Evolutionary conservation across 768 basidiomycete genomes (phyloP).

Genomic region (Termitomyces sp.): DNA sequence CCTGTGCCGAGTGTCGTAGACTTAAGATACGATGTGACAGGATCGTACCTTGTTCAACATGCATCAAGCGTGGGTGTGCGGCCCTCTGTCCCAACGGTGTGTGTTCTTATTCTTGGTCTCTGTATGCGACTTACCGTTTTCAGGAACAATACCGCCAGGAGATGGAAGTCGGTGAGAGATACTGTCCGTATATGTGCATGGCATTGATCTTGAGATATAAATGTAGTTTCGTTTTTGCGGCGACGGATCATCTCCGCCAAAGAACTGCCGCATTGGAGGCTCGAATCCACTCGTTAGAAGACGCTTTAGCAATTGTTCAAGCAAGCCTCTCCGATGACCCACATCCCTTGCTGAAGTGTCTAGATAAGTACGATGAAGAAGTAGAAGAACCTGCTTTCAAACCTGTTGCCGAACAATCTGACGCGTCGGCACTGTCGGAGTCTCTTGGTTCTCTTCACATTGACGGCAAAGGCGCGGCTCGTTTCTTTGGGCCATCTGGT

Average conservation of each 20-base stretch:
- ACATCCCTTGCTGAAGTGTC: constrained; percentile 41
- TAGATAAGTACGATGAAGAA: constrained; percentile 27
- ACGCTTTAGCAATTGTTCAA: constrained; percentile 50
- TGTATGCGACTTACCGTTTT: constrained; percentile 1
- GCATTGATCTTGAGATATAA: constrained; percentile 1
- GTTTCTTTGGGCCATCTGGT: constrained; percentile 48
- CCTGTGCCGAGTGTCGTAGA: constrained; percentile 43
- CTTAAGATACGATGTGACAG: constrained; percentile 42
- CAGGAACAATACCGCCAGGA: constrained; percentile 53
- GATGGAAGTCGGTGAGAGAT: constrained; percentile 48
- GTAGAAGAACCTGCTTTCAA: constrained; percentile 28
- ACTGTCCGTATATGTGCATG: not conserved
- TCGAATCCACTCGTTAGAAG: constrained; percentile 53
- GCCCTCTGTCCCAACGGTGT: constrained; percentile 53
- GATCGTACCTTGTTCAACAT: constrained; percentile 46
- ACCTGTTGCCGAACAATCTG: constrained; percentile 27
- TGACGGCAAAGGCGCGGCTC: constrained; percentile 37
- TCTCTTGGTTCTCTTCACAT: constrained; percentile 45
- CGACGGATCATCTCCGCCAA: constrained; percentile 51
- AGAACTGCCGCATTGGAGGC: constrained; percentile 46
- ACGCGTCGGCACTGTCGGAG: constrained; percentile 27
- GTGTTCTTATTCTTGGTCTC: constrained; percentile 9
- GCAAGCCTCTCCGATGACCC: constrained; percentile 34
- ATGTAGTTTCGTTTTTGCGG: constrained; percentile 48
- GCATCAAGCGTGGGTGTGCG: constrained; percentile 49